Evolutionary conservation across 768 basidiomycete genomes (phyloP).

Genomic region (Kwoniella mangroviensis): DNA sequence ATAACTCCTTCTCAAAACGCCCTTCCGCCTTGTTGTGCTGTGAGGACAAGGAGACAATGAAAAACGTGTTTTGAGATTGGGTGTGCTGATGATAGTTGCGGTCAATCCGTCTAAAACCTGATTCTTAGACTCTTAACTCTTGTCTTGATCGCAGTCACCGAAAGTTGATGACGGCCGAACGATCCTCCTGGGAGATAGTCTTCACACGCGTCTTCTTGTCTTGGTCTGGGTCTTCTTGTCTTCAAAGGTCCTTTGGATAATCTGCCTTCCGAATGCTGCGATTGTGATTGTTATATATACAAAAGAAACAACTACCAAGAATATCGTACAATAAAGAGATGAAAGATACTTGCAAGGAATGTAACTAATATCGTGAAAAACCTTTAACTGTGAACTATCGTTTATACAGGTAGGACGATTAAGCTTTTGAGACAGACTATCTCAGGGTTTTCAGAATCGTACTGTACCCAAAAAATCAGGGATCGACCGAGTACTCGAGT

Average conservation of each 20-base stretch:
- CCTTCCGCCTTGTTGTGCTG: no score
- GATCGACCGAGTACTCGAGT: no score
- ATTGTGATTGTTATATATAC: no score
- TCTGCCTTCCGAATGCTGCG: no score
- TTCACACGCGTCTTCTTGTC: background rate
- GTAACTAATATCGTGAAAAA: background rate
- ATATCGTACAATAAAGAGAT: background rate
- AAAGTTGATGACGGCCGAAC: slow-evolving; percentile 1
- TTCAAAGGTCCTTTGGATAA: background rate
- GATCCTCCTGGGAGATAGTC: background rate
- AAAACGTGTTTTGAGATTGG: no score
- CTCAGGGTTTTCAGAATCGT: background rate
- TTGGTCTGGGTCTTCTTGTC: background rate
- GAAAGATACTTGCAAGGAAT: background rate
- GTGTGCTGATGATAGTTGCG: no score
- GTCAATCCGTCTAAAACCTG: background rate
- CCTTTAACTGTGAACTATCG: background rate
- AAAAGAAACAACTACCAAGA: background rate
- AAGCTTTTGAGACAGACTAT: background rate
- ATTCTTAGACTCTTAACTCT: background rate
- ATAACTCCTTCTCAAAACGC: background rate
- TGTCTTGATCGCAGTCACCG: background rate
- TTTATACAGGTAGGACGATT: background rate
- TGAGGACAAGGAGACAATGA: no score
- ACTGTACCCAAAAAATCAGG: no score